These are phyloP conservation scores for Cyphellophora europaea DNA, from an alignment of 2,329 filamentous ascomycete species.

Conservation along the genomic window DNA sequence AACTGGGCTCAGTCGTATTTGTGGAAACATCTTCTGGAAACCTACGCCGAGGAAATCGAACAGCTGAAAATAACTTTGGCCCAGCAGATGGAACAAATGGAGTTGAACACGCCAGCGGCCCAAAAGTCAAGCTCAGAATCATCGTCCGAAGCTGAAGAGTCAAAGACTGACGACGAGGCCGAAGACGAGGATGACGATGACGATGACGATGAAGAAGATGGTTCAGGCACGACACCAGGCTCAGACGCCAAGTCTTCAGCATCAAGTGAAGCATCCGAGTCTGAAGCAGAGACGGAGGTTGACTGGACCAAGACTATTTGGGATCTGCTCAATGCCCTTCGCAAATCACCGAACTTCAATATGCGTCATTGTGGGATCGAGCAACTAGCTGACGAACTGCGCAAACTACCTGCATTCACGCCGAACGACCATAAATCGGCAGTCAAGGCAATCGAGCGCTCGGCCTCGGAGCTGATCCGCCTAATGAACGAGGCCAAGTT, in stretches of 20 bases:
- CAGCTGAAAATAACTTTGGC: slow-evolving; percentile 10
- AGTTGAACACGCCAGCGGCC: slow-evolving; percentile 9
- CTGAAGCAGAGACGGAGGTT: slow-evolving; percentile 14
- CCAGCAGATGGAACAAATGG: slow-evolving; percentile 4
- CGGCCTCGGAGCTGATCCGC: slow-evolving; percentile 14
- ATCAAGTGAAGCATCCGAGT: slow-evolving; percentile 21
- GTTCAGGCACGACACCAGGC: neutral
- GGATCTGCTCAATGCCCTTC: slow-evolving; percentile 18
- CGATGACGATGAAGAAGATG: slow-evolving; percentile 21
- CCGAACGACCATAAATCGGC: slow-evolving; percentile 13
- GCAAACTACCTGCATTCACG: slow-evolving; percentile 14
- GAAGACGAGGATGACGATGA: slow-evolving; percentile 13
- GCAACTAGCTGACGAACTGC: slow-evolving; percentile 14
- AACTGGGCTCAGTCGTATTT: slow-evolving; percentile 35
- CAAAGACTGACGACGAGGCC: slow-evolving; percentile 5
- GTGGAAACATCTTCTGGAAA: slow-evolving; percentile 33
- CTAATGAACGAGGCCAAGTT: slow-evolving; percentile 20
- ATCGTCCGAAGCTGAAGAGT: slow-evolving; percentile 17
- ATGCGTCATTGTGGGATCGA: slow-evolving; percentile 19
- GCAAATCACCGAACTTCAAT: slow-evolving; percentile 17
- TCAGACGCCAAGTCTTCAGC: slow-evolving; percentile 2
- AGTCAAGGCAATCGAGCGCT: slow-evolving; percentile 16
- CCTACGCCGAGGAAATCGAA: slow-evolving; percentile 23
- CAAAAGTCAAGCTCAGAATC: slow-evolving; percentile 19
- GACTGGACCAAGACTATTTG: slow-evolving; percentile 19